Percentiles rank a stretch among this genome's conserved stretches.
phyloP scores from a whole-genome alignment of 177 flowering plant species.

The Vitis hybrid region DNA sequence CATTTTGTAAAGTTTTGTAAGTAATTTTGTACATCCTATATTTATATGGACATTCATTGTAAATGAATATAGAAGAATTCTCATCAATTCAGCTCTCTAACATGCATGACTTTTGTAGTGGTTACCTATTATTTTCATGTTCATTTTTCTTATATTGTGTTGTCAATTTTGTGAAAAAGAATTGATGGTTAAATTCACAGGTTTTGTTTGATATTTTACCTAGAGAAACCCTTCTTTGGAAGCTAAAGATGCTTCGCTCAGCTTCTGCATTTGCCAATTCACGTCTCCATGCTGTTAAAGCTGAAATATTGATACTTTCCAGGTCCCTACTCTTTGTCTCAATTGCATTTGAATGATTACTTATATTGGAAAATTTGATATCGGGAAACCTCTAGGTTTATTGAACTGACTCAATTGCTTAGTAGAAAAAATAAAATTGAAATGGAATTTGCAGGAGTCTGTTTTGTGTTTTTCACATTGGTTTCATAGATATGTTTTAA shows the following conservation, averaged over 20 bases:
- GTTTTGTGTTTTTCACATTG: no score
- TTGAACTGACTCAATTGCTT: no score
- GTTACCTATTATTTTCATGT: background rate
- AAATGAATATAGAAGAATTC: no score
- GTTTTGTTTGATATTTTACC: constrained; percentile 49
- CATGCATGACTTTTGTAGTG: no score
- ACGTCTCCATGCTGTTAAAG: constrained; percentile 67
- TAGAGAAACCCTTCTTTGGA: constrained; percentile 65
- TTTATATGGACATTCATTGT: no score
- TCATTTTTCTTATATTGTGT: background rate
- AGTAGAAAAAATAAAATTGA: no score
- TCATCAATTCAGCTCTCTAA: no score
- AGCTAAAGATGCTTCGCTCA: constrained; percentile 58
- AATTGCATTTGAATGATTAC: background rate
- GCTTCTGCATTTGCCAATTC: constrained; percentile 62
- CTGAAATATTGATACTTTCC: constrained; percentile 59
- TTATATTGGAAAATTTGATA: background rate
- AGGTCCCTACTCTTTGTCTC: constrained; percentile 39
- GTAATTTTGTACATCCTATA: no score
- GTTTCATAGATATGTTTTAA: no score
- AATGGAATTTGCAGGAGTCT: no score
- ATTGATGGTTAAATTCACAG: constrained; percentile 32
- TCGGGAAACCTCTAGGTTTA: no score
- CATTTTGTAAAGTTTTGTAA: no score
- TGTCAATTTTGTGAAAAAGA: background rate